Conservation (phyloP, 228 moss, liverwort and hornwort species). For the Sphagnum magellanicum region DNA sequence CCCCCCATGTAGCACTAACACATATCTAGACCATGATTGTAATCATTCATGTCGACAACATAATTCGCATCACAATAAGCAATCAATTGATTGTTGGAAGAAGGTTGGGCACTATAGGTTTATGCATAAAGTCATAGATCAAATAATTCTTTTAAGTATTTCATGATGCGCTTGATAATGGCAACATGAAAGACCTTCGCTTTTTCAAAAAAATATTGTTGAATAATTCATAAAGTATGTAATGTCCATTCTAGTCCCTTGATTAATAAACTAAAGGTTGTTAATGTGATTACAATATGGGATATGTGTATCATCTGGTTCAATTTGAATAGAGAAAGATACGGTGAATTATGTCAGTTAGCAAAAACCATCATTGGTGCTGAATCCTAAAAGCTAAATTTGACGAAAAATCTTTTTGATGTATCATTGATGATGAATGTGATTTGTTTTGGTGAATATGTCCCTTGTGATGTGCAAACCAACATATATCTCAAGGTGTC, state of each 20-base stretch:
- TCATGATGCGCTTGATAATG: constrained; percentile 1
- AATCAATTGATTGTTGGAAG: background rate
- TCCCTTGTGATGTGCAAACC: constrained; percentile 1
- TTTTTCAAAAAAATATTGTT: background rate
- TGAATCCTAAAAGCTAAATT: constrained; percentile 1
- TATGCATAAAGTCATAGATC: background rate
- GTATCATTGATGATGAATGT: constrained; percentile 1
- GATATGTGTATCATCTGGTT: background rate
- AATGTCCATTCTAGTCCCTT: constrained; percentile 1
- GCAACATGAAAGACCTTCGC: background rate
- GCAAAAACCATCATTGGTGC: background rate
- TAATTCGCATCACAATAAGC: constrained; percentile 4
- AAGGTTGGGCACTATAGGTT: constrained; percentile 2
- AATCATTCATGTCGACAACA: constrained; percentile 5
- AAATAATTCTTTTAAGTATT: background rate
- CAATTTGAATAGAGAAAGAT: background rate
- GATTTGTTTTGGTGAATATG: background rate
- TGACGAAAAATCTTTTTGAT: background rate
- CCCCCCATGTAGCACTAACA: constrained; percentile 1
- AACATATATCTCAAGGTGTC: constrained; percentile 5
- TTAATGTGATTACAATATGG: background rate
- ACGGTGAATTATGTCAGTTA: background rate
- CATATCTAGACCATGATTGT: constrained; percentile 2
- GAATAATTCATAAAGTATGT: background rate
- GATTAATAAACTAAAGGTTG: background rate